These are phyloP conservation scores for Bremia lactucae DNA, from an alignment of 352 stramenopile genomes.

Conservation along the genomic window DNA sequence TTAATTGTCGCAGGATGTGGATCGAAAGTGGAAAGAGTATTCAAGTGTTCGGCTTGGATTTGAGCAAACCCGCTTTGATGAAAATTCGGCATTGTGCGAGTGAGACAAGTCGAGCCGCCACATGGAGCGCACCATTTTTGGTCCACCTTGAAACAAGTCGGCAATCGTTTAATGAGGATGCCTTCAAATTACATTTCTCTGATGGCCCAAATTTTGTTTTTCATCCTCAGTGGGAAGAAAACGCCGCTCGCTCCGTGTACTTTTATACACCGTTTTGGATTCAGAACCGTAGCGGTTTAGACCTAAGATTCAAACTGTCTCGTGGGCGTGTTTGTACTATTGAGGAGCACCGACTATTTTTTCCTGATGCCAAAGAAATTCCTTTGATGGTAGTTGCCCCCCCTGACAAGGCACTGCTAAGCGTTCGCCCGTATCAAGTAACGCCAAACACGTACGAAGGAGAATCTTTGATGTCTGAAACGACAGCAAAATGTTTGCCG, in stretches of 20 bases:
- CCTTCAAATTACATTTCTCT: constrained; percentile 54
- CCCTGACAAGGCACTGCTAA: constrained; percentile 50
- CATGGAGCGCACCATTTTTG: constrained; percentile 55
- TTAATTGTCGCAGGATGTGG: constrained; percentile 63
- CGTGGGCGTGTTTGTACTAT: constrained; percentile 46
- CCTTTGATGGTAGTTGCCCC: constrained; percentile 56
- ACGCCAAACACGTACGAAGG: constrained; percentile 44
- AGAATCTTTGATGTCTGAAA: constrained; percentile 32
- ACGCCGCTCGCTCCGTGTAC: constrained; percentile 46
- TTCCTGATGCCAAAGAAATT: constrained; percentile 47
- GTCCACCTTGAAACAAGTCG: constrained; percentile 44
- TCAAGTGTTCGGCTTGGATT: constrained; percentile 69
- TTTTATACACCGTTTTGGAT: constrained; percentile 79
- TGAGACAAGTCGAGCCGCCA: constrained; percentile 30
- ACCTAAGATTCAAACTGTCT: constrained; percentile 53
- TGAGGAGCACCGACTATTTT: constrained; percentile 64
- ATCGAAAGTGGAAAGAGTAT: constrained; percentile 73
- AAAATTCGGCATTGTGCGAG: constrained; percentile 60
- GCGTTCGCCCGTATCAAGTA: constrained; percentile 58
- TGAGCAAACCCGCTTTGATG: constrained; percentile 63
- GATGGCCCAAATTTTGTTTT: constrained; percentile 54
- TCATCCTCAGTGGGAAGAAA: constrained; percentile 53
- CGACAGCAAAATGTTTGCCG: constrained; percentile 65
- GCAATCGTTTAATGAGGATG: constrained; percentile 34
- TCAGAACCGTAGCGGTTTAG: constrained; percentile 72